A percentile compares a stretch with the other conserved stretches of the same genome.
Conservation (phyloP, 2,329 filamentous ascomycete species). For the Diplodia sapinea region DNA sequence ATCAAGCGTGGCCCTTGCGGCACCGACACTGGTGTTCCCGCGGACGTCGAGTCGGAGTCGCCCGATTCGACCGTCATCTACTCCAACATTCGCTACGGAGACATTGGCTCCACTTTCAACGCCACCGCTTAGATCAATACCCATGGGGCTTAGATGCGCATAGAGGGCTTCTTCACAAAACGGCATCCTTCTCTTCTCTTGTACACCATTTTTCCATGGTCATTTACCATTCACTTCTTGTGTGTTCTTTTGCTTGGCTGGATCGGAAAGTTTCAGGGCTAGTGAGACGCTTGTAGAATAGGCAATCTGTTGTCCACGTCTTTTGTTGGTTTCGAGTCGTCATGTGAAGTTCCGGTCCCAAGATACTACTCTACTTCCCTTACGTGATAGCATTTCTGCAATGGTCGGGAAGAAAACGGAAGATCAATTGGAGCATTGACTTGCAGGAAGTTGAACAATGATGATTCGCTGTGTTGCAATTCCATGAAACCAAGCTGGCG, state of each 20-base stretch:
- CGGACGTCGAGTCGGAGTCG: constrained; percentile 45
- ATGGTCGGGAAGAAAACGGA: no score
- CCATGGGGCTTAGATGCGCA: constrained; percentile 4
- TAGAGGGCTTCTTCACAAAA: neutral
- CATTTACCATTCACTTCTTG: neutral
- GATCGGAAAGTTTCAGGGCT: neutral
- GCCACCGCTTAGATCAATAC: constrained; percentile 29
- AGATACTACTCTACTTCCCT: no score
- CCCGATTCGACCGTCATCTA: constrained; percentile 46
- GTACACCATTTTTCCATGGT: neutral
- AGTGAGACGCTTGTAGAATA: neutral
- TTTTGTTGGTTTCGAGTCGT: neutral
- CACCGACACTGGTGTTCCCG: constrained; percentile 45
- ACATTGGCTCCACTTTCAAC: constrained; percentile 47
- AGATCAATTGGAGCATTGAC: neutral
- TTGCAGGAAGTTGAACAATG: no score
- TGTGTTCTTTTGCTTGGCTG: neutral
- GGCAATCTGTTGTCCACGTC: neutral
- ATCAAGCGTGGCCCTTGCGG: constrained; percentile 47
- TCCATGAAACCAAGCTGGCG: neutral
- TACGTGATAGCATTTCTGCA: no score
- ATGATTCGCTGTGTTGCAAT: neutral
- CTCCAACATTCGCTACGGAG: constrained; percentile 50
- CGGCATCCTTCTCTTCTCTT: neutral
- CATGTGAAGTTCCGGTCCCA: neutral